Percentiles rank a stretch among this genome's conserved stretches.
These are phyloP conservation scores for Angomonas ambiguus DNA, from an alignment of 208 protist genomes.

Conservation along the genomic window DNA sequence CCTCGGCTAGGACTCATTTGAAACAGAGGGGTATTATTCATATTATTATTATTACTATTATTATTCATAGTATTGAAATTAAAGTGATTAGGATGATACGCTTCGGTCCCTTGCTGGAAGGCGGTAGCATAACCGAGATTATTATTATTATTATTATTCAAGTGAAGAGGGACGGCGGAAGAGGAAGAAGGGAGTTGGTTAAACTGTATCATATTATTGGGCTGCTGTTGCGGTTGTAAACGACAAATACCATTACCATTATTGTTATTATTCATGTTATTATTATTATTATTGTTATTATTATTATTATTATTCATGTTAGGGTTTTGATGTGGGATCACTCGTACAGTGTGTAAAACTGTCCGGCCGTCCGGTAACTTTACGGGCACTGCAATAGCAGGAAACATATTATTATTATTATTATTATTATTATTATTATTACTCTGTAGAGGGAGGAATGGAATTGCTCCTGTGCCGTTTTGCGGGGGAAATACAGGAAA, in stretches of 20 bases:
- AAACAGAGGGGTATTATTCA: constrained; percentile 2
- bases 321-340: too few relatives aligned
- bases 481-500: background rate
- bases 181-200: background rate
- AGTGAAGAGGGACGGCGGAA: too few relatives aligned
- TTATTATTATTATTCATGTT: background rate
- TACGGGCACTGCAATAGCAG: background rate
- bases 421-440: constrained; percentile 10
- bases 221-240: too few relatives aligned
- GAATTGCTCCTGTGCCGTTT: background rate
- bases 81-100: too few relatives aligned
- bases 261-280: background rate
- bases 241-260: background rate
- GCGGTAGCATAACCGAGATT: background rate
- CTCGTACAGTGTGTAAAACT: background rate
- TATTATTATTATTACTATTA: too few relatives aligned
- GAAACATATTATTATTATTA: constrained; percentile 5
- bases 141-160: constrained; percentile 2
- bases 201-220: too few relatives aligned
- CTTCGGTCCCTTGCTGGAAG: too few relatives aligned
- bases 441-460: background rate
- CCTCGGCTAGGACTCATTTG: background rate
- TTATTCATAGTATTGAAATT: too few relatives aligned
- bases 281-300: background rate
- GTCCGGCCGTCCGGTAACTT: background rate